Percentiles rank a stretch among this genome's conserved stretches.
These are phyloP conservation scores for Taphrina betulina DNA, from an alignment of 1,139 yeast genomes.

Conservation along the genomic window DNA sequence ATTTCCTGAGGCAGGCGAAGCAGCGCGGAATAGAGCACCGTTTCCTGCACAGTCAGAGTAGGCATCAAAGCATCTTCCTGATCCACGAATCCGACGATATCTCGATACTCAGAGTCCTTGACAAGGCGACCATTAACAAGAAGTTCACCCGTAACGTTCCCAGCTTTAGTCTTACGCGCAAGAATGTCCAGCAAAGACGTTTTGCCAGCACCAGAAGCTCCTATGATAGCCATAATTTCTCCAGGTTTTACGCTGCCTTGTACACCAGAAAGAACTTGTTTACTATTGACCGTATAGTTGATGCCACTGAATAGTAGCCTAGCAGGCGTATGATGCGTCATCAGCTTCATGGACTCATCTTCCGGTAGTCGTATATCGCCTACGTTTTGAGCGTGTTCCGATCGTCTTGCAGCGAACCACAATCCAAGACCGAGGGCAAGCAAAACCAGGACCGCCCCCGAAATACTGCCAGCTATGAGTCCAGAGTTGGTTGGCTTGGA, in stretches of 20 bases:
- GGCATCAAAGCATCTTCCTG: slow-evolving; percentile 91
- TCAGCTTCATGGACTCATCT: slow-evolving; percentile 44
- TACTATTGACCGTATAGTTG: slow-evolving; percentile 60
- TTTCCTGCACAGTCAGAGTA: slow-evolving; percentile 91
- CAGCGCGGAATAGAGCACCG: slow-evolving; percentile 87
- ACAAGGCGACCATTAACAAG: slow-evolving; percentile 64
- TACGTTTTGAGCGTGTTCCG: slow-evolving; percentile 40
- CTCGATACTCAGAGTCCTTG: slow-evolving; percentile 52
- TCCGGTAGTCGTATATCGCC: slow-evolving; percentile 45
- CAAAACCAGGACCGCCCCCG: slow-evolving; percentile 50
- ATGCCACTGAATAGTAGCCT: slow-evolving; percentile 73
- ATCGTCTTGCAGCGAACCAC: slow-evolving; percentile 41
- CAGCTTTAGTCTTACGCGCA: slow-evolving; percentile 83
- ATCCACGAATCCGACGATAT: slow-evolving; percentile 91
- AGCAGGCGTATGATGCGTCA: slow-evolving; percentile 65
- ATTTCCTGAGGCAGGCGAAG: slow-evolving; percentile 78
- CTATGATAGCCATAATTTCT: slow-evolving; percentile 92
- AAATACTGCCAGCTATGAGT: slow-evolving; percentile 54
- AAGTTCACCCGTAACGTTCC: slow-evolving; percentile 62
- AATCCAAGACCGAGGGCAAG: slow-evolving; percentile 49
- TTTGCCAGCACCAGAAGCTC: slow-evolving; percentile 98
- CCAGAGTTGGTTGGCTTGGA: slow-evolving; percentile 54
- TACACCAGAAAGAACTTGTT: slow-evolving; percentile 57
- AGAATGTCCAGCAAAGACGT: slow-evolving; percentile 87
- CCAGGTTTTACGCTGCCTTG: slow-evolving; percentile 82